Evolutionary conservation across 768 basidiomycete genomes (phyloP), one percentile per base, ranked within the genome.

Genomic region (Russula compacta): DNA sequence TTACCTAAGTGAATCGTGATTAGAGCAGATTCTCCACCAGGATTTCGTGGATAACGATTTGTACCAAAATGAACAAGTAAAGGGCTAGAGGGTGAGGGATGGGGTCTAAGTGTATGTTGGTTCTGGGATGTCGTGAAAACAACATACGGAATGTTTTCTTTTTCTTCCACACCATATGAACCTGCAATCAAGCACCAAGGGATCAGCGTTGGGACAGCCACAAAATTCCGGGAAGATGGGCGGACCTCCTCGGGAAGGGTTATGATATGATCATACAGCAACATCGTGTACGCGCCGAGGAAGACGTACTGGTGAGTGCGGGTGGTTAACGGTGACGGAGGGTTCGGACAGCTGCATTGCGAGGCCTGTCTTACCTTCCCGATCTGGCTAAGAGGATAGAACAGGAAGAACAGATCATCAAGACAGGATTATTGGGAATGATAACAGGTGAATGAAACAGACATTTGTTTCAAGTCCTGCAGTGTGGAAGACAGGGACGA

Each of bases 131-230:
- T 43, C 19, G 14, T n/a, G 48, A 24, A 14, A 19, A 17, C 35
- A 24, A 44, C 62, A 21, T 43, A 66, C 64, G 58, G 17, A 59
- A 64, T 10, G 64, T 60, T 51, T 66, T 66, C 53, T 57, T 66
- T 44, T 54, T 59, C 50, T 66, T 66, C 64, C 64, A 66, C 10
- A 66, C 62, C 6, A 58, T 64, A 21, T 64, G 54, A n/a, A 66
- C 24, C 64, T 66, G 39, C 14, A 12, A 15, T 11, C 33, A 12
- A n/a, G 47, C 7, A 42, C 14, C 43, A 50, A 9, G 40, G 40
- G 33, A 8, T 51, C 24, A 19, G 29, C 38, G 35, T 19, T 10
- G n/a, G 19, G 35, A n/a, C 8, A 7, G 15, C 38, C 15, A 29
- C 9, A 49, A 12, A n/a, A 33, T 14, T 24, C 9, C 3, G 24